Conservation (phyloP, 192 early-diverging fungal species). For the Backusella westeae region DNA sequence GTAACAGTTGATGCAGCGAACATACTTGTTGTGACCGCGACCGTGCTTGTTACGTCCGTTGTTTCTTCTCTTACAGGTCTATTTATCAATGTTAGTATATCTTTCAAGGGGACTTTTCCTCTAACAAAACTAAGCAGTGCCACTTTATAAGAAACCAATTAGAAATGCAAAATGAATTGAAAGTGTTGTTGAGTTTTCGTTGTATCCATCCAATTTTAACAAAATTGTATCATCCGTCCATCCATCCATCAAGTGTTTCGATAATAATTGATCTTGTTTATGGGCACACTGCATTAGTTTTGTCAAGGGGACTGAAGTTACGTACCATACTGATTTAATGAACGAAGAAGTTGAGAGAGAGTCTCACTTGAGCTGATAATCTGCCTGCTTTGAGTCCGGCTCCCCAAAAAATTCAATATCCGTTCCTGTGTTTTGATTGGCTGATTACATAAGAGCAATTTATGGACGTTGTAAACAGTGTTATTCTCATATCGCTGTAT, state of each 20-base stretch:
- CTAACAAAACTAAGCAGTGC: not conserved
- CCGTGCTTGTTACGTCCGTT: slow-evolving; percentile 99
- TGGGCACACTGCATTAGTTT: not conserved
- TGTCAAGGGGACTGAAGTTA: not conserved
- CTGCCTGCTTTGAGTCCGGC: not conserved
- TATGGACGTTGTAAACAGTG: too few species aligned
- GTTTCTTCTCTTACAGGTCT: slow-evolving; percentile 99
- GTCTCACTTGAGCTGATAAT: not conserved
- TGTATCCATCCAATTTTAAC: not conserved
- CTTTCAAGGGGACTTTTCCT: too few species aligned
- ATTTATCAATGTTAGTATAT: slow-evolving; percentile 7
- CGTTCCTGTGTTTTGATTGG: not conserved
- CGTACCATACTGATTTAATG: slow-evolving; percentile 19
- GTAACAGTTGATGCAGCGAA: slow-evolving; percentile 99
- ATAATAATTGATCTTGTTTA: too few species aligned
- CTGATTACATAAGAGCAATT: not conserved
- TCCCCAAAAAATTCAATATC: not conserved
- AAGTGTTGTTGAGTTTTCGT: not conserved
- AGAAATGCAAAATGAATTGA: not conserved
- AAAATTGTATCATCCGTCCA: not conserved
- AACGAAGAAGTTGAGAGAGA: slow-evolving; percentile 21
- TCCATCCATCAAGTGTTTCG: not conserved
- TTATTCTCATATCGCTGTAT: too few species aligned
- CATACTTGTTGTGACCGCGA: slow-evolving; percentile 96
- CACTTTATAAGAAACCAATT: not conserved